These are phyloP conservation scores for Ascochyta rabiei DNA, from an alignment of 2,329 filamentous ascomycete species.

Conservation along the genomic window DNA sequence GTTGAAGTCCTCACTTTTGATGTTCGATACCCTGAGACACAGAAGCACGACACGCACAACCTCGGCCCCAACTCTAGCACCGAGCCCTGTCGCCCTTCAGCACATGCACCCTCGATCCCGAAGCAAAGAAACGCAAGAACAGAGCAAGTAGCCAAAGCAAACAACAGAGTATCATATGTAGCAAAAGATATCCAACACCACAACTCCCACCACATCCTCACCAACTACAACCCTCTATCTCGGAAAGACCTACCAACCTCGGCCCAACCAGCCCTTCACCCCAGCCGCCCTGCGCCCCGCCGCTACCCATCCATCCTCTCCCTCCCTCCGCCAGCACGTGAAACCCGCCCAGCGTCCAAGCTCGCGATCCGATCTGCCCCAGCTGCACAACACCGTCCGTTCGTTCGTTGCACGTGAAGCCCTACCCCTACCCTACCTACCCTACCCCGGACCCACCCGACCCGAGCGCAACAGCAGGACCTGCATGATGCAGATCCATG, in stretches of 20 bases:
- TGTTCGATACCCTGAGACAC: not conserved
- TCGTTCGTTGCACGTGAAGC: no score
- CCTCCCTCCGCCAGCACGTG: not conserved
- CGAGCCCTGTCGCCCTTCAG: not conserved
- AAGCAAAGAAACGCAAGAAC: no score
- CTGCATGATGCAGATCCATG: not conserved
- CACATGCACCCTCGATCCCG: not conserved
- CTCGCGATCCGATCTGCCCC: no score
- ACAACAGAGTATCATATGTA: no score
- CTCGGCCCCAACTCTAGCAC: conserved; percentile 1
- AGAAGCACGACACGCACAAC: not conserved
- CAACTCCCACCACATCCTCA: conserved; percentile 2
- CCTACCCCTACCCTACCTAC: no score
- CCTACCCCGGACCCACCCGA: no score
- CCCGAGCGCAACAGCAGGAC: not conserved
- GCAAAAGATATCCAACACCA: not conserved
- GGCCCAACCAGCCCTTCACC: not conserved
- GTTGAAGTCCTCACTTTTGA: not conserved
- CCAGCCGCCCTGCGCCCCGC: not conserved
- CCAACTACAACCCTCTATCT: not conserved
- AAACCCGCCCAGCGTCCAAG: not conserved
- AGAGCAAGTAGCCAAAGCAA: no score
- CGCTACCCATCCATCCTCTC: not conserved
- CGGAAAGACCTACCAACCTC: conserved; percentile 5
- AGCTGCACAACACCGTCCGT: no score